phyloP scores from a whole-genome alignment of 345 rosid genomes.

The Pistacia vera region DNA sequence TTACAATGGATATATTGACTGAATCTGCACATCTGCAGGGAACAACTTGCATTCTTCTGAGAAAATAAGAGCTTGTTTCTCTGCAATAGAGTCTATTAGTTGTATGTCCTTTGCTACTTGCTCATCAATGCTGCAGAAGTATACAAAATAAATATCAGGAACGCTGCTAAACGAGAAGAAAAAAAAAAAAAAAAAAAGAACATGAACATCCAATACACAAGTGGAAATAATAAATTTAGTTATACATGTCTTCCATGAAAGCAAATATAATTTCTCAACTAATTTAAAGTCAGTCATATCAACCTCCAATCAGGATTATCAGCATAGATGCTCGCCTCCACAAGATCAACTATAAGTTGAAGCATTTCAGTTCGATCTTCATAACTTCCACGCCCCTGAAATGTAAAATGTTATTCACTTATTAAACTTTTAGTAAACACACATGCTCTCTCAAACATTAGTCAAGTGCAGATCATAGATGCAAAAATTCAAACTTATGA shows the following conservation, averaged over 20 bases:
- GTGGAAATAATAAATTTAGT: slow-evolving; percentile 1
- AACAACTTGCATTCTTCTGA: slow-evolving; percentile 98
- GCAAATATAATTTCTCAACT: background rate
- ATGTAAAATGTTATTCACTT: slow-evolving; percentile 10
- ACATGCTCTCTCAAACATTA: background rate
- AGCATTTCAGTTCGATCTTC: slow-evolving; percentile 98
- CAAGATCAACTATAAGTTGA: slow-evolving; percentile 85
- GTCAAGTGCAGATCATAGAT: background rate
- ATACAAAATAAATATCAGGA: slow-evolving; percentile 30
- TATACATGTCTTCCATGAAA: background rate
- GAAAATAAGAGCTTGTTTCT: slow-evolving; percentile 91
- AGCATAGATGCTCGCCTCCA: slow-evolving; percentile 89
- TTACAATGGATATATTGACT: slow-evolving; percentile 91
- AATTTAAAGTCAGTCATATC: slow-evolving; percentile 18
- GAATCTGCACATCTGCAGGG: slow-evolving; percentile 99
- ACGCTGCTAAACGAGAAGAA: slow-evolving; percentile 5
- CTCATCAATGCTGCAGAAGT: slow-evolving; percentile 80
- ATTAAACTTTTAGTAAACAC: background rate
- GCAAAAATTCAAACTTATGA: background rate
- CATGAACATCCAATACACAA: slow-evolving; percentile 12
- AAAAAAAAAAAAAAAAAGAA: background rate
- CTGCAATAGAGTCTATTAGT: slow-evolving; percentile 91
- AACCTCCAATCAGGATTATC: slow-evolving; percentile 99
- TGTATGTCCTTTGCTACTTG: slow-evolving; percentile 95
- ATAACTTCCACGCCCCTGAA: slow-evolving; percentile 89